Evolutionary conservation across 1,139 yeast genomes (phyloP).

Genomic region (Hansenula sp.): DNA sequence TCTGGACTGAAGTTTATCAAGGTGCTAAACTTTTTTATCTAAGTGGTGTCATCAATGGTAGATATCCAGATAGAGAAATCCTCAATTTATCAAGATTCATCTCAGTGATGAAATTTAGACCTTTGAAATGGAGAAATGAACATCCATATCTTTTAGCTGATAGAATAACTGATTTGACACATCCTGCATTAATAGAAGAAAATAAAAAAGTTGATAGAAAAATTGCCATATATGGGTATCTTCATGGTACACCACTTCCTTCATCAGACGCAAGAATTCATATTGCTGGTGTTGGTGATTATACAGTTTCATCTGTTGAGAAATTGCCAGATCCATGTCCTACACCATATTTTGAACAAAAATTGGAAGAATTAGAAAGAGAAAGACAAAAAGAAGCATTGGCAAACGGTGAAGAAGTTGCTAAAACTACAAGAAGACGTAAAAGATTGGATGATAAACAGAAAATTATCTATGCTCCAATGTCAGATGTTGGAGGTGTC

Average conservation of each 20-base stretch:
- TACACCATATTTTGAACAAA: slow-evolving; percentile 88
- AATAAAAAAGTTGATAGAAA: slow-evolving; percentile 84
- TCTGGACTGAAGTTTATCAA: slow-evolving; percentile 98
- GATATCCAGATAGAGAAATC: slow-evolving; percentile 96
- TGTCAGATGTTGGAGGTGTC: slow-evolving; percentile 99
- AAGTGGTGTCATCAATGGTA: slow-evolving; percentile 94
- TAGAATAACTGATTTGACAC: slow-evolving; percentile 92
- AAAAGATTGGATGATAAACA: slow-evolving; percentile 91
- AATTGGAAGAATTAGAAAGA: slow-evolving; percentile 72
- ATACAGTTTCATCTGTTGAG: slow-evolving; percentile 69
- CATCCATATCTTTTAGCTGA: slow-evolving; percentile 94
- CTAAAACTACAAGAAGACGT: slow-evolving; percentile 63
- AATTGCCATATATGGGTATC: slow-evolving; percentile 87
- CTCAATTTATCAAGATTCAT: slow-evolving; percentile 88
- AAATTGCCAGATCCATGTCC: slow-evolving; percentile 98
- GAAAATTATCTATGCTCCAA: slow-evolving; percentile 94
- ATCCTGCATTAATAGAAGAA: slow-evolving; percentile 74
- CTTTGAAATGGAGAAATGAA: slow-evolving; percentile 97
- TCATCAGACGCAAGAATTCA: slow-evolving; percentile 74
- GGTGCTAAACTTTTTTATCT: slow-evolving; percentile 95
- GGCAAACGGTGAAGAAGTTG: slow-evolving; percentile 47
- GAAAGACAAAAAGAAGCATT: slow-evolving; percentile 62
- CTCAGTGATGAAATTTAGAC: slow-evolving; percentile 96
- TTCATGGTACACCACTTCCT: slow-evolving; percentile 90
- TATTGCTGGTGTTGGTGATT: slow-evolving; percentile 95